Conservation (phyloP, 371 early-diverging fungal species). For the Circinella minor region DNA sequence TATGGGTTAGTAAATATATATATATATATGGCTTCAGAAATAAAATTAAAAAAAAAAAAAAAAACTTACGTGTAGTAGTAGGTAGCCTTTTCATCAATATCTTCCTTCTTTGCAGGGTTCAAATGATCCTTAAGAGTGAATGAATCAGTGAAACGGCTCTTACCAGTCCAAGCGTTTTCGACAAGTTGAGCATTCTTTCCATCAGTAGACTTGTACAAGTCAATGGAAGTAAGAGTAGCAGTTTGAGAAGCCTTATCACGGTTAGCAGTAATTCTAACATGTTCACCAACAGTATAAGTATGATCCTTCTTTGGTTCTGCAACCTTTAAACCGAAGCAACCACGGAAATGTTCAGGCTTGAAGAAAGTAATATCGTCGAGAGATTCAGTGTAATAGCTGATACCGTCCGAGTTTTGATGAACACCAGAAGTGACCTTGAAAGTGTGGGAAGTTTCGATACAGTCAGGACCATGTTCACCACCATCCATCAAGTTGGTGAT, state of each 20-base stretch:
- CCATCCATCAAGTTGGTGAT: constrained; percentile 47
- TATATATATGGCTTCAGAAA: too few species aligned
- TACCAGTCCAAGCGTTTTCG: constrained; percentile 37
- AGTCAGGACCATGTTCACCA: constrained; percentile 51
- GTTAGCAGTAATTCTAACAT: constrained; percentile 34
- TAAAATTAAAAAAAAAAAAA: too few species aligned
- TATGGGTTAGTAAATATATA: too few species aligned
- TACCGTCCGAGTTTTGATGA: constrained; percentile 59
- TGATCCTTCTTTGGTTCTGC: constrained; percentile 33
- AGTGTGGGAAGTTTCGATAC: constrained; percentile 56
- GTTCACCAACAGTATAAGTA: constrained; percentile 30
- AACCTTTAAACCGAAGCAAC: constrained; percentile 51
- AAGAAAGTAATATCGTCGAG: constrained; percentile 39
- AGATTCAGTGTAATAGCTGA: constrained; percentile 47
- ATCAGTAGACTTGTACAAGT: constrained; percentile 44
- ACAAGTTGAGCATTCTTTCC: constrained; percentile 20
- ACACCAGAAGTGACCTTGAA: constrained; percentile 67
- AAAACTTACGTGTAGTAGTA: constrained; percentile 22
- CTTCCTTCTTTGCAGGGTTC: constrained; percentile 20
- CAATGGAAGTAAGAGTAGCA: constrained; percentile 37
- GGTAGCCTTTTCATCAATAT: constrained; percentile 14
- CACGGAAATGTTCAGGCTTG: constrained; percentile 33
- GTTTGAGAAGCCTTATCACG: constrained; percentile 46
- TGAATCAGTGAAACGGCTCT: constrained; percentile 29
- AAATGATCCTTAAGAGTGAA: constrained; percentile 51